Evolutionary conservation across 2,329 filamentous ascomycete species (phyloP).

Genomic region (Ophiocordyceps camponoti-saundersi): DNA sequence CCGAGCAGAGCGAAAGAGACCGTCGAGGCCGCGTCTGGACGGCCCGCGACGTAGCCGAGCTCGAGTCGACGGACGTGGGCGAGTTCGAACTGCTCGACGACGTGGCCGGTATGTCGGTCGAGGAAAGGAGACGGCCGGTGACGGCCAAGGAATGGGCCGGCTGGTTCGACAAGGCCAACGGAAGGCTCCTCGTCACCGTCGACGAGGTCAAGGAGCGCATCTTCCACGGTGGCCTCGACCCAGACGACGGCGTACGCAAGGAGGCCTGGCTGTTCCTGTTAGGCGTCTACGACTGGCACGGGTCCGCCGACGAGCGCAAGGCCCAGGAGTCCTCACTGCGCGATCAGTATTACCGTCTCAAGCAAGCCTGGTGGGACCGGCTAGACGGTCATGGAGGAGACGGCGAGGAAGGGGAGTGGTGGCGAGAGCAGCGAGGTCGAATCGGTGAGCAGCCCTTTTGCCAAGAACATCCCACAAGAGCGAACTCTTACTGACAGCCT

Average conservation of each 20-base stretch:
- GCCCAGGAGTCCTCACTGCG: conserved; percentile 69
- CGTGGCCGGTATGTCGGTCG: conserved; percentile 52
- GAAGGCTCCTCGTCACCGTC: conserved; percentile 59
- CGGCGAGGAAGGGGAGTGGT: conserved; percentile 78
- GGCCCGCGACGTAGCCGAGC: conserved; percentile 76
- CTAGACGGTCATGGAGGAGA: conserved; percentile 70
- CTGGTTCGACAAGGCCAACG: conserved; percentile 66
- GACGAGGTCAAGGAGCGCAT: conserved; percentile 96
- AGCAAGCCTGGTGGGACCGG: conserved; percentile 91
- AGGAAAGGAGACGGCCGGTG: conserved; percentile 62
- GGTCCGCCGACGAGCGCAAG: conserved; percentile 67
- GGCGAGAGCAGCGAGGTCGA: conserved; percentile 81
- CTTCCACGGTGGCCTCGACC: conserved; percentile 81
- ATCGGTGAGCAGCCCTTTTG: conserved; percentile 51
- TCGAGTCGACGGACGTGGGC: conserved; percentile 87
- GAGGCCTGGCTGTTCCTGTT: conserved; percentile 93
- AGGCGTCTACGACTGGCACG: conserved; percentile 87
- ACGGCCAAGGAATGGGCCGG: conserved; percentile 76
- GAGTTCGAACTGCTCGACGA: conserved; percentile 91
- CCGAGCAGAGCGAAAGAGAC: conserved; percentile 87
- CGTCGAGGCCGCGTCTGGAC: conserved; percentile 81
- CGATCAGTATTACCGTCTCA: conserved; percentile 87
- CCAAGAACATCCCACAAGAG: conserved; percentile 2
- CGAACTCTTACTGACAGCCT: conserved; percentile 3
- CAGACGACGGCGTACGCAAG: conserved; percentile 83